Conservation (phyloP, 768 basidiomycete genomes). For the Rhizopogon vesiculosus region DNA sequence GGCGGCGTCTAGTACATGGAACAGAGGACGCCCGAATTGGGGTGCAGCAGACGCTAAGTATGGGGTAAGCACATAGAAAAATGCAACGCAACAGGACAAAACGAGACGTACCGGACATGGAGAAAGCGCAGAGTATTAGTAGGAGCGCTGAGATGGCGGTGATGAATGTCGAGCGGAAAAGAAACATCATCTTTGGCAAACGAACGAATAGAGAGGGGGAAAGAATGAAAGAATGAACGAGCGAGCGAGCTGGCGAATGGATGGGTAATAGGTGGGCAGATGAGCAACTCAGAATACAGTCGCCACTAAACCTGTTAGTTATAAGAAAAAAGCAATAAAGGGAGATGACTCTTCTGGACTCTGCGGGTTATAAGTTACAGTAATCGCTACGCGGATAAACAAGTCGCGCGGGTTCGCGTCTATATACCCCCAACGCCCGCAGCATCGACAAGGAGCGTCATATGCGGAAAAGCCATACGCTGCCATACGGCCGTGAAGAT, state of each 20-base stretch:
- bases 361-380: constrained; percentile 7
- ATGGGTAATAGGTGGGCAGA: too few relatives aligned
- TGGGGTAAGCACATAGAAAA: background rate
- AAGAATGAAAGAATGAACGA: constrained; percentile 1
- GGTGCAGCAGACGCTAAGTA: constrained; percentile 12
- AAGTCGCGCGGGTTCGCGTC: too few relatives aligned
- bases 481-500: background rate
- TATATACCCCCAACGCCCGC: background rate
- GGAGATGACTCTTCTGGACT: background rate
- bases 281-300: background rate
- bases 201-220: background rate
- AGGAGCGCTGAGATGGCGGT: constrained; percentile 3
- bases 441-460: constrained; percentile 6
- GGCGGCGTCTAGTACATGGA: constrained; percentile 7
- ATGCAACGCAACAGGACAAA: background rate
- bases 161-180: constrained; percentile 18
- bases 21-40: constrained; percentile 14
- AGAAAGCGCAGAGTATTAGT: constrained; percentile 7
- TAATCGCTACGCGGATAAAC: background rate
- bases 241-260: background rate
- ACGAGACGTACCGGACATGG: constrained; percentile 10
- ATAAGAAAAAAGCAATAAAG: background rate
- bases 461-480: constrained; percentile 7
- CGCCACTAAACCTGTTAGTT: background rate
- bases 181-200: constrained; percentile 13